phyloP scores from a whole-genome alignment of 768 basidiomycete species.

The Suillus americanus region DNA sequence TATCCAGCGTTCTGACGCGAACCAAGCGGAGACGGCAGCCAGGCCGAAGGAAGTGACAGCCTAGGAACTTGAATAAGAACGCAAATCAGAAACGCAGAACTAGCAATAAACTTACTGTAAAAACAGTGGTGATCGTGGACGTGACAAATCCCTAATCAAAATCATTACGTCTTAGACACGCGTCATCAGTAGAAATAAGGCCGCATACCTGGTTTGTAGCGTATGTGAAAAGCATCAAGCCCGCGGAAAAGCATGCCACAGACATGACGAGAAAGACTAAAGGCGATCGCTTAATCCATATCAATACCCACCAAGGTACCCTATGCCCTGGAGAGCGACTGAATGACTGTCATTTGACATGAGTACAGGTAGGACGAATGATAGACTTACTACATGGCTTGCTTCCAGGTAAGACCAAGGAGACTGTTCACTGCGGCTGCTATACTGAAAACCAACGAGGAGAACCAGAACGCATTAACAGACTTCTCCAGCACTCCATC shows the following conservation, averaged over 20 bases:
- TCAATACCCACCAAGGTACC: conserved; percentile 61
- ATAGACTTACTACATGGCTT: conserved; percentile 52
- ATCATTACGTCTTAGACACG: conserved; percentile 6
- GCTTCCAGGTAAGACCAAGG: conserved; percentile 54
- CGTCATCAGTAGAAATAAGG: conserved; percentile 14
- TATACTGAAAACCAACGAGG: conserved; percentile 54
- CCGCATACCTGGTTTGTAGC: conserved; percentile 62
- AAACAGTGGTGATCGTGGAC: conserved; percentile 71
- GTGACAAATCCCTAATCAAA: conserved; percentile 53
- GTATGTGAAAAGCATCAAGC: conserved; percentile 75
- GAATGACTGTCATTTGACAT: conserved; percentile 19
- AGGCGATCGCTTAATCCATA: conserved; percentile 86
- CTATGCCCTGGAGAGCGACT: conserved; percentile 56
- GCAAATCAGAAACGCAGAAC: not conserved
- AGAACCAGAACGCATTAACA: conserved; percentile 57
- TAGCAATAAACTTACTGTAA: conserved; percentile 44
- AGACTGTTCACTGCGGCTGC: conserved; percentile 54
- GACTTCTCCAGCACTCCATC: conserved; percentile 37
- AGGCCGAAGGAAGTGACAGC: conserved; percentile 42
- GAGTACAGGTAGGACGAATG: conserved; percentile 8
- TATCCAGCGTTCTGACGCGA: conserved; percentile 50
- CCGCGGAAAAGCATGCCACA: conserved; percentile 79
- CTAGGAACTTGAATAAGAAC: conserved; percentile 18
- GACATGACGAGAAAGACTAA: conserved; percentile 83
- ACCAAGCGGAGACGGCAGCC: conserved; percentile 54